Evolutionary conservation across 192 early-diverging fungal genomes (phyloP).

Genomic region (Entomortierella chlamydospora): DNA sequence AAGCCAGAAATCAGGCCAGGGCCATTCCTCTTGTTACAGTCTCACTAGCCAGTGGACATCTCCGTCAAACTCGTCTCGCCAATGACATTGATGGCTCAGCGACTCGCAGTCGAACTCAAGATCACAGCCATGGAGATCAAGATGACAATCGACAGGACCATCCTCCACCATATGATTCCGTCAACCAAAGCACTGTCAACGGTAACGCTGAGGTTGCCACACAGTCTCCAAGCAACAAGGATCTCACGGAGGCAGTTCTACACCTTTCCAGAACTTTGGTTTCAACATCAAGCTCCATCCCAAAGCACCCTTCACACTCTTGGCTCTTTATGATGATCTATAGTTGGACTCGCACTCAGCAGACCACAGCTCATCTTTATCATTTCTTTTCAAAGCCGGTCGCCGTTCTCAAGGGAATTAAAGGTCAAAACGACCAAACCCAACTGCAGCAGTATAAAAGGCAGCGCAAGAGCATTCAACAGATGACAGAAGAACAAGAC

Average conservation of each 20-base stretch:
- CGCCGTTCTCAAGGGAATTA: conserved; percentile 22
- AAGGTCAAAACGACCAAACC: conserved; percentile 10
- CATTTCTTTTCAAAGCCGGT: conserved; percentile 33
- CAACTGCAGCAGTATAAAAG: conserved; percentile 14
- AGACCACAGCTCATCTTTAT: conserved; percentile 25
- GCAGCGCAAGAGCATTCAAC: conserved; percentile 39
- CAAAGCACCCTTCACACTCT: conserved; percentile 6
- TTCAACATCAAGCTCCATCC: conserved; percentile 12
- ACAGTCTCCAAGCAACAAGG: conserved; percentile 17
- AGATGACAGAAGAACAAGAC: conserved; percentile 50
- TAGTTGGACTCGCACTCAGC: conserved; percentile 37
- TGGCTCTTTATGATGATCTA: conserved; percentile 54
- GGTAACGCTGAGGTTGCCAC: conserved; percentile 1
- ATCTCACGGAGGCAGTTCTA: conserved; percentile 43
- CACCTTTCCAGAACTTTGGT: conserved; percentile 46
- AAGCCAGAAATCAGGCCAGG: conserved; percentile 25
- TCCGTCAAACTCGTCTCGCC: conserved; percentile 34
- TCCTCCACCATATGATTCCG: conserved; percentile 28
- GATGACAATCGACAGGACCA: not conserved
- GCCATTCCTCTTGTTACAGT: conserved; percentile 49
- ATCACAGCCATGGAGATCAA: conserved; percentile 7
- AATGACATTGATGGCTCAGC: not conserved
- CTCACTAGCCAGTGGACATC: conserved; percentile 33
- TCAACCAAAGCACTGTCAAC: not conserved
- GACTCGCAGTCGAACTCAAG: not conserved